A percentile compares a stretch with the other conserved stretches of the same genome.
Evolutionary conservation across 1,139 yeast genomes (phyloP).

Genomic region (Oligophagozyma castellii): DNA sequence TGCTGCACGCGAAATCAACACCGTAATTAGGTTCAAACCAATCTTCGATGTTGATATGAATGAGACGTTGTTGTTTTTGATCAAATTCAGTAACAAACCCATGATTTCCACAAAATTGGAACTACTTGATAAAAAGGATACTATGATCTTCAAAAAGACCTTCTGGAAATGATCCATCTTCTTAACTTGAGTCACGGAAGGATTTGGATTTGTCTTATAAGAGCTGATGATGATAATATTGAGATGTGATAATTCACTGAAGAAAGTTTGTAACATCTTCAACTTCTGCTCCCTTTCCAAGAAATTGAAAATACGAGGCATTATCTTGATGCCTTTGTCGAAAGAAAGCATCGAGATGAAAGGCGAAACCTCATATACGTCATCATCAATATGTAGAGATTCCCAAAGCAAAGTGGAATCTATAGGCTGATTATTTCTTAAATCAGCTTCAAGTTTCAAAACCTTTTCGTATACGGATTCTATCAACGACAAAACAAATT

Average conservation of each 20-base stretch:
- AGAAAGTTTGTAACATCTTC: conserved; percentile 64
- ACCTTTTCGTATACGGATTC: conserved; percentile 73
- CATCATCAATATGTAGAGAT: conserved; percentile 52
- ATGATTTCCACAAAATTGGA: conserved; percentile 72
- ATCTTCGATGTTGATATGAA: conserved; percentile 70
- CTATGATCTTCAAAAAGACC: conserved; percentile 74
- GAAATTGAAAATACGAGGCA: conserved; percentile 81
- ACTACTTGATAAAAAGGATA: conserved; percentile 66
- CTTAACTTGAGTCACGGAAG: conserved; percentile 38
- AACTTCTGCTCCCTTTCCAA: conserved; percentile 65
- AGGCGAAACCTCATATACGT: conserved; percentile 51
- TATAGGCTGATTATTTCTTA: conserved; percentile 48
- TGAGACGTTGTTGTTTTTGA: conserved; percentile 59
- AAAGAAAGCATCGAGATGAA: conserved; percentile 74
- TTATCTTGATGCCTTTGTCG: conserved; percentile 78
- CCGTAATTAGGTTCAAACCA: conserved; percentile 78
- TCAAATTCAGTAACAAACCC: conserved; percentile 61
- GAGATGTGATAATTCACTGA: conserved; percentile 71
- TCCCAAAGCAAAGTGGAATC: conserved; percentile 61
- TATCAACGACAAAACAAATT: conserved; percentile 32
- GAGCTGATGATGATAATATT: conserved; percentile 71
- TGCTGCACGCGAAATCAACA: conserved; percentile 84
- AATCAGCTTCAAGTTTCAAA: conserved; percentile 68
- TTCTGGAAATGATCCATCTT: conserved; percentile 70
- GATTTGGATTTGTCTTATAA: conserved; percentile 47